Evolutionary conservation across 1,139 yeast species (phyloP).

Genomic region (Martiniozyma asiatica): DNA sequence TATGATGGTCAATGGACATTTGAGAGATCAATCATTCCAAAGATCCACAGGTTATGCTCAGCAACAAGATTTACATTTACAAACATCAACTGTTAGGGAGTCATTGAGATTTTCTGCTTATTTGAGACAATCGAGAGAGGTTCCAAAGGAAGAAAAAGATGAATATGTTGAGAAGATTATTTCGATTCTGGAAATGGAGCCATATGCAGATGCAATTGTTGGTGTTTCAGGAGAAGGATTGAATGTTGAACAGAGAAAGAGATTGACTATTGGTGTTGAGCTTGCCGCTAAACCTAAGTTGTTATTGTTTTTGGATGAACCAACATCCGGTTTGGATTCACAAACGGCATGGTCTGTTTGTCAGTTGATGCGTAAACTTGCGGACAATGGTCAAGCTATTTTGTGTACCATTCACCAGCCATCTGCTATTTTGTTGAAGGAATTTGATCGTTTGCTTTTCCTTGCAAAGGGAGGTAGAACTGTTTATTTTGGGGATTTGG

Average conservation of each 20-base stretch:
- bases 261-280: conserved; percentile 54
- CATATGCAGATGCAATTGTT: conserved; percentile 53
- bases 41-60: conserved; percentile 57
- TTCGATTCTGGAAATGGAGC: conserved; percentile 42
- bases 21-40: conserved; percentile 40
- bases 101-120: conserved; percentile 50
- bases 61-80: conserved; percentile 53
- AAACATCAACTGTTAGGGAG: conserved; percentile 48
- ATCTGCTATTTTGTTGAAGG: conserved; percentile 43
- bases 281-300: conserved; percentile 44
- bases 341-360: conserved; percentile 50
- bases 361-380: conserved; percentile 36
- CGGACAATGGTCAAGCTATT: conserved; percentile 45
- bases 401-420: conserved; percentile 52
- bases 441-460: conserved; percentile 39
- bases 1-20: conserved; percentile 48
- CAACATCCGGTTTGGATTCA: conserved; percentile 49
- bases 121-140: conserved; percentile 43
- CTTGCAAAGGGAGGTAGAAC: conserved; percentile 49
- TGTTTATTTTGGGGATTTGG: conserved; percentile 60
- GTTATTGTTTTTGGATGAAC: conserved; percentile 43
- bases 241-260: conserved; percentile 56
- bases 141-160: conserved; percentile 35
- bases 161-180: conserved; percentile 51
- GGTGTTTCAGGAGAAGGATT: conserved; percentile 49